Percentiles rank a stretch among this genome's conserved stretches.
Conservation (phyloP, 1,139 yeast genomes). For the Yamadazyma dendronema region DNA sequence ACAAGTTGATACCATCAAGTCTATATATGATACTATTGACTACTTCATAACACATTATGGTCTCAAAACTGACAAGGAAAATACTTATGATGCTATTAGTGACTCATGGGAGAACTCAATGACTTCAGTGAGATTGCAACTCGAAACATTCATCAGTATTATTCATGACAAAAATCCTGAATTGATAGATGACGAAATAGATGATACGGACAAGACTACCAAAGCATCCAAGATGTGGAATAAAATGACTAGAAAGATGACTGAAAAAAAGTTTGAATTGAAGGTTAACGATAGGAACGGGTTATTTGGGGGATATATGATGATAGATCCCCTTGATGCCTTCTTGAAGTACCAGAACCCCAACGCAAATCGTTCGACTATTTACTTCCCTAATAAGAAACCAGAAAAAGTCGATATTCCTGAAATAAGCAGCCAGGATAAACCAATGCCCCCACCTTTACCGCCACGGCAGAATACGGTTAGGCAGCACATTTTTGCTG, state of each 20-base stretch:
- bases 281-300: conserved; percentile 32
- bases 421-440: conserved; percentile 14
- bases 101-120: conserved; percentile 34
- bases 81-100: conserved; percentile 23
- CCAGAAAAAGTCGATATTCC: conserved; percentile 17
- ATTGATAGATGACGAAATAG: conserved; percentile 28
- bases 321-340: conserved; percentile 35
- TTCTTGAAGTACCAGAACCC: conserved; percentile 32
- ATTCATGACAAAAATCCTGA: conserved; percentile 34
- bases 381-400: conserved; percentile 29
- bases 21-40: conserved; percentile 26
- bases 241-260: conserved; percentile 23
- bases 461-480: conserved; percentile 32
- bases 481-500: conserved; percentile 6
- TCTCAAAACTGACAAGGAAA: conserved; percentile 13
- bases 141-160: conserved; percentile 35
- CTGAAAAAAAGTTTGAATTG: conserved; percentile 24
- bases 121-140: conserved; percentile 31
- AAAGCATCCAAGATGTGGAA: conserved; percentile 27
- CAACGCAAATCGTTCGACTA: conserved; percentile 24
- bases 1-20: conserved; percentile 29
- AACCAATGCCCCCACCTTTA: conserved; percentile 22
- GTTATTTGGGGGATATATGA: conserved; percentile 29
- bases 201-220: conserved; percentile 27
- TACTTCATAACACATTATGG: conserved; percentile 44